A percentile compares a stretch with the other conserved stretches of the same genome.
These are phyloP conservation scores for Ceratobasidium theobromae DNA, from an alignment of 1,284 basidiomycete species.

Conservation along the genomic window DNA sequence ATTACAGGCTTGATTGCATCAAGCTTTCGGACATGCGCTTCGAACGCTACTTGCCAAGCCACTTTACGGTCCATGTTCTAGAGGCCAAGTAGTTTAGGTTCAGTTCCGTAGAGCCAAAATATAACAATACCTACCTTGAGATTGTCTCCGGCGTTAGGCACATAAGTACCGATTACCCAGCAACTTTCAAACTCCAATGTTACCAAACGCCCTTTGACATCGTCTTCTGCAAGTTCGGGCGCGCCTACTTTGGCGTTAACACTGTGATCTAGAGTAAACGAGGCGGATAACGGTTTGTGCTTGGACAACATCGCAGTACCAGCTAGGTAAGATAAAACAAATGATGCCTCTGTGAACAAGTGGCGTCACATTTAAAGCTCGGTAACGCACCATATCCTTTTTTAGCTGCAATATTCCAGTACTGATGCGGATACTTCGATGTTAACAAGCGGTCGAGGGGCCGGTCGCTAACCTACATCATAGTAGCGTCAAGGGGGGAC, in stretches of 20 bases:
- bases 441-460: slow-evolving; percentile 61
- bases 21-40: slow-evolving; percentile 66
- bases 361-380: slow-evolving; percentile 37
- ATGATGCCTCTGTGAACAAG: slow-evolving; percentile 1
- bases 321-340: slow-evolving; percentile 49
- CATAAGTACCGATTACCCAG: slow-evolving; percentile 81
- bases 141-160: slow-evolving; percentile 80
- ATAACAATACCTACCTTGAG: slow-evolving; percentile 72
- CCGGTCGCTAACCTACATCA: slow-evolving; percentile 60
- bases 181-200: slow-evolving; percentile 75
- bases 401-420: slow-evolving; percentile 73
- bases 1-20: slow-evolving; percentile 81
- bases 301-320: slow-evolving; percentile 84
- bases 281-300: slow-evolving; percentile 65
- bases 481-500: background rate
- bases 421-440: slow-evolving; percentile 63
- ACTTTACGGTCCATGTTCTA: slow-evolving; percentile 74
- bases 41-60: slow-evolving; percentile 75
- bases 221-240: slow-evolving; percentile 53
- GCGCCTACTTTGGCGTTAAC: slow-evolving; percentile 54
- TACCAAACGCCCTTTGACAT: slow-evolving; percentile 73
- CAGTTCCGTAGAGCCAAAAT: too few species aligned
- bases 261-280: slow-evolving; percentile 50
- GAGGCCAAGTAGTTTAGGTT: too few species aligned
- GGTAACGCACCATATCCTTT: slow-evolving; percentile 65